Conservation (phyloP, 495 filamentous ascomycete genomes). For the Mytilinidion resinicola region DNA sequence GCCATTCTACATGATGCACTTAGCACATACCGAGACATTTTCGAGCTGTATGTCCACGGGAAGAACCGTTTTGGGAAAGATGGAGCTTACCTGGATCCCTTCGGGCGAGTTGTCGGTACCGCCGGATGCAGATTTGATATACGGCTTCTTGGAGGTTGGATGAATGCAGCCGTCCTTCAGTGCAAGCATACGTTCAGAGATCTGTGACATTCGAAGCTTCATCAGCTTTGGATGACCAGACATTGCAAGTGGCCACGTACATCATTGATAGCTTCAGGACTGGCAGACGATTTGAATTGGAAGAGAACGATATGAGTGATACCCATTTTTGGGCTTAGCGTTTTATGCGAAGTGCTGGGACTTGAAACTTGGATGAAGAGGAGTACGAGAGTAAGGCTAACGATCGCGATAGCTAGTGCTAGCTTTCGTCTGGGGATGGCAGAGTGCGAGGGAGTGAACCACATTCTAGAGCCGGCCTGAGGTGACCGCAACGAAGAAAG, state of each 20-base stretch:
- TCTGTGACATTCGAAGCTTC: neutral
- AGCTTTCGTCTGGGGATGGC: too few species aligned
- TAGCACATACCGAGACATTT: neutral
- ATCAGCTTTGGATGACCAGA: neutral
- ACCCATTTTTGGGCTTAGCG: too few species aligned
- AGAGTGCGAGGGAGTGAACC: too few species aligned
- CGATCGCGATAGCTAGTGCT: too few species aligned
- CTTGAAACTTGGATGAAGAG: too few species aligned
- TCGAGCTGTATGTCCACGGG: slow-evolving; percentile 1
- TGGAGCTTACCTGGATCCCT: slow-evolving; percentile 13
- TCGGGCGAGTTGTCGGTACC: slow-evolving; percentile 25
- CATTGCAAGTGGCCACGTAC: slow-evolving; percentile 7
- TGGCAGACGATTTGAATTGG: slow-evolving; percentile 16
- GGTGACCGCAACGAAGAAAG: too few species aligned
- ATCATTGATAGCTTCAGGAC: slow-evolving; percentile 10
- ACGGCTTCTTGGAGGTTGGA: slow-evolving; percentile 16
- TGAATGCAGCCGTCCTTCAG: slow-evolving; percentile 22
- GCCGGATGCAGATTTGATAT: slow-evolving; percentile 20
- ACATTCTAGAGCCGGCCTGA: too few species aligned
- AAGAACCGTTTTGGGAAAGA: too few species aligned
- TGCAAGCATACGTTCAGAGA: slow-evolving; percentile 14
- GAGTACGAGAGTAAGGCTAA: too few species aligned
- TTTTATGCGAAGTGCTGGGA: too few species aligned
- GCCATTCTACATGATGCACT: slow-evolving; percentile 14
- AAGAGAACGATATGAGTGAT: slow-evolving; percentile 25